Evolutionary conservation across 83 land plant genomes (phyloP).

Genomic region (Picea mariana): DNA sequence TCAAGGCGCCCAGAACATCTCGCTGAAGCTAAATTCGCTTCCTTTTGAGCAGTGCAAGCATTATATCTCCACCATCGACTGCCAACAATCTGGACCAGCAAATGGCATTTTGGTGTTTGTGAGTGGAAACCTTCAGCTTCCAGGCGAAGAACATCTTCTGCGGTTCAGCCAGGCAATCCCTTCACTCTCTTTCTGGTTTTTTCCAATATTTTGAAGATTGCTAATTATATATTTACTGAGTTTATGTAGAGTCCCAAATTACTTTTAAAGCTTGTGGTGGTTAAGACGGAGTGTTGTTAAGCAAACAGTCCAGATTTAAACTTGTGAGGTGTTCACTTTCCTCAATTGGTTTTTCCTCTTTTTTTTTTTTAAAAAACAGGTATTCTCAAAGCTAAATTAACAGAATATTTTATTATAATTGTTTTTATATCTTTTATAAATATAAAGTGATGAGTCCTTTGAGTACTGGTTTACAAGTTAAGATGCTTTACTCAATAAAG

Average conservation of each 20-base stretch:
- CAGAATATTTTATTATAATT: no score
- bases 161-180: conserved; percentile 45
- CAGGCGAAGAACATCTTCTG: conserved; percentile 50
- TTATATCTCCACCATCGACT: conserved; percentile 43
- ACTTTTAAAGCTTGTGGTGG: neutral
- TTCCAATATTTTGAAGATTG: neutral
- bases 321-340: no score
- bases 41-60: conserved; percentile 55
- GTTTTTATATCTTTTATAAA: no score
- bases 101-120: conserved; percentile 57
- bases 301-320: neutral
- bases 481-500: no score
- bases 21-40: conserved; percentile 41
- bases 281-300: neutral
- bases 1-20: conserved; percentile 43
- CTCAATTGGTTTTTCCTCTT: no score
- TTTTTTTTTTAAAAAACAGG: no score
- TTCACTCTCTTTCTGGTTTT: neutral
- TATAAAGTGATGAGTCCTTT: no score
- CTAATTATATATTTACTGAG: neutral
- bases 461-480: no score
- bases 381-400: no score
- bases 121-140: conserved; percentile 50
- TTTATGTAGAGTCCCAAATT: neutral
- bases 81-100: conserved; percentile 47